A percentile compares a stretch with the other conserved stretches of the same genome.
Conservation (phyloP, 2,329 filamentous ascomycete species). For the Penicillium olsonii region DNA sequence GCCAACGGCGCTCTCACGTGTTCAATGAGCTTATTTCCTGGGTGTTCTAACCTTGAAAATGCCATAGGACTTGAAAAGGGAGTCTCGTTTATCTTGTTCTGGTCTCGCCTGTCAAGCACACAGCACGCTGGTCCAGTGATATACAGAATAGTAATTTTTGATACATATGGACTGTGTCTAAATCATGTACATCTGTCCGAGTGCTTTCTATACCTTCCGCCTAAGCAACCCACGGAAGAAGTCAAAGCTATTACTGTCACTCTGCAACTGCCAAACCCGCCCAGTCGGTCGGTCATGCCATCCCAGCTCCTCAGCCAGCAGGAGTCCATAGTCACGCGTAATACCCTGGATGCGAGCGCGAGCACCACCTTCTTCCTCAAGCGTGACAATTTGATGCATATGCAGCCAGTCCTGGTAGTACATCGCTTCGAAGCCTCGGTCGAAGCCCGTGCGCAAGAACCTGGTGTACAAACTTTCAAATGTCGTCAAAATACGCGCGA, state of each 20-base stretch:
- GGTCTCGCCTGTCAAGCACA: too few species aligned
- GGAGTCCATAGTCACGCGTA: conserved; percentile 84
- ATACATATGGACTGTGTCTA: too few species aligned
- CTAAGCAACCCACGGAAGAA: conserved; percentile 88
- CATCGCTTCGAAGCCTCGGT: conserved; percentile 66
- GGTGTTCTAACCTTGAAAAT: too few species aligned
- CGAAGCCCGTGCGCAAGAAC: conserved; percentile 77
- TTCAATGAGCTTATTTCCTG: background rate
- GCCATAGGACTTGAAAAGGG: too few species aligned
- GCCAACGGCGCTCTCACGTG: background rate
- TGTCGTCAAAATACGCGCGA: conserved; percentile 74
- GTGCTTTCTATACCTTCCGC: conserved; percentile 64
- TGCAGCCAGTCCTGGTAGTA: conserved; percentile 91
- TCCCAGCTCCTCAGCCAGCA: conserved; percentile 80
- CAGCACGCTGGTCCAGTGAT: too few species aligned
- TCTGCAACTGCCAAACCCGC: conserved; percentile 80
- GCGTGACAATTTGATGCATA: conserved; percentile 68
- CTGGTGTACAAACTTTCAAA: conserved; percentile 76
- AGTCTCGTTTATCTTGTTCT: background rate
- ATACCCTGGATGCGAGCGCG: conserved; percentile 81
- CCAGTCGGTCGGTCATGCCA: conserved; percentile 73
- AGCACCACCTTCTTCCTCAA: conserved; percentile 77
- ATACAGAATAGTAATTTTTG: too few species aligned
- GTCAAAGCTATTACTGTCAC: conserved; percentile 97
- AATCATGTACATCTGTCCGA: background rate